Evolutionary conservation across 1,139 yeast species (phyloP), one percentile per base, ranked within the genome.

Genomic region (Yamadazyma atlantica): DNA sequence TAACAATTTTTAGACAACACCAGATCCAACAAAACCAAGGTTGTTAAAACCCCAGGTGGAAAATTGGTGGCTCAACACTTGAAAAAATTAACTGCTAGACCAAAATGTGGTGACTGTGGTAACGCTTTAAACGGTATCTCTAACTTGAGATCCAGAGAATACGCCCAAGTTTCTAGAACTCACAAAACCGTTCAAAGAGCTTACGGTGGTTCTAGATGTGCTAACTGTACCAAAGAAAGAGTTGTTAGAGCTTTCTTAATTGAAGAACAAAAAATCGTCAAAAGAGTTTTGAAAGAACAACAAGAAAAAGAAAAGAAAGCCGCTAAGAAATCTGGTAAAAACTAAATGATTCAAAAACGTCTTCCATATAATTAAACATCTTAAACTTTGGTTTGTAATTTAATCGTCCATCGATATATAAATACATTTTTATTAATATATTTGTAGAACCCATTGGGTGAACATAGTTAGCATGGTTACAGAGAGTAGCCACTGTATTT

Each of bases 41-140:
- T 90, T 75, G 95, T 90, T 64, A 92, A 89, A 86, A 92, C 98
- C 77, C 97, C 98, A 74, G 98, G 98, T 81, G 97, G 97, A 69
- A 85, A 83, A 75, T 83, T 92, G 73, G 85, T 89, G 69, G 95
- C 95, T 73, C 96, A 88, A 75, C 97, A 92, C 80, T 78, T 87
- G 71, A 89, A 89, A 85, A 92, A 92, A 84, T 69, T 69, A 62
- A 96, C 95, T 65, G 73, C 96, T 67, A 84, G 94, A 77, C 95
- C 94, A 74, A 90, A 89, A 79, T 92, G 98, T 80, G 97, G 97
- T 82, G 97, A 89, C 83, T 86, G 96, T 75, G 97, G 96, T 73
- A 65, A 66, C 55, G 83, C 89, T 63, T 83, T 92, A 62, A 83
- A 90, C 58, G 98, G 98, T 81, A 68, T 83, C 69, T 82, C 95